Percentiles rank a stretch among this genome's conserved stretches.
Evolutionary conservation across 352 stramenopile genomes (phyloP).

Genomic region (Phytophthora pini): DNA sequence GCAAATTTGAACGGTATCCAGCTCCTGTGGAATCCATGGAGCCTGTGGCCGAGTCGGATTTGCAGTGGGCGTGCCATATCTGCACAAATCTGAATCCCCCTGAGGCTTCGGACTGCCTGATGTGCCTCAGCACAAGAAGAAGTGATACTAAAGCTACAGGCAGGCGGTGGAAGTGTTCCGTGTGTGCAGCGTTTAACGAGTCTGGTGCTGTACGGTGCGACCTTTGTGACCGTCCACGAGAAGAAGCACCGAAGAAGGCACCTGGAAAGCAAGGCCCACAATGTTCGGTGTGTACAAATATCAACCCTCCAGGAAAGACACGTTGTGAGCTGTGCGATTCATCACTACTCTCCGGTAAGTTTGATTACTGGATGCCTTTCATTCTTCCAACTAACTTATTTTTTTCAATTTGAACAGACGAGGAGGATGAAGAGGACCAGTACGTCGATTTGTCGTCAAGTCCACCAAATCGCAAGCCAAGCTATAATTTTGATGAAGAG

Average conservation of each 20-base stretch:
- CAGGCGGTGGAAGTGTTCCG: slow-evolving; percentile 29
- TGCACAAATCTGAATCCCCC: slow-evolving; percentile 37
- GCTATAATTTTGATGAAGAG: slow-evolving; percentile 23
- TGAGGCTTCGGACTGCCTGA: slow-evolving; percentile 23
- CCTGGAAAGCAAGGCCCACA: slow-evolving; percentile 26
- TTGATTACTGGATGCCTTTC: neutral
- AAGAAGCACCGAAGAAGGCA: slow-evolving; percentile 5
- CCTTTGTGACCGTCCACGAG: slow-evolving; percentile 22
- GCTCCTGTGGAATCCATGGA: neutral
- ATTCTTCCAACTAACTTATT: neutral
- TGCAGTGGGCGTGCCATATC: slow-evolving; percentile 38
- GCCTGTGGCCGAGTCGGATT: slow-evolving; percentile 1
- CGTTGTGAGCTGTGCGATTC: slow-evolving; percentile 68
- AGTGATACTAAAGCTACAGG: neutral
- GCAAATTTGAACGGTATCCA: slow-evolving; percentile 18
- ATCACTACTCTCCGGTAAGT: slow-evolving; percentile 22
- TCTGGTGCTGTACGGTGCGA: slow-evolving; percentile 28
- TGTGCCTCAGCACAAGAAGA: slow-evolving; percentile 24
- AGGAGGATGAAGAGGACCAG: slow-evolving; percentile 12
- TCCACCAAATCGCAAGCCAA: slow-evolving; percentile 13
- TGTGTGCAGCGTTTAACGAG: slow-evolving; percentile 33
- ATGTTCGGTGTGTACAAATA: slow-evolving; percentile 67
- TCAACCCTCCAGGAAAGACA: slow-evolving; percentile 42
- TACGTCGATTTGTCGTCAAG: slow-evolving; percentile 52
- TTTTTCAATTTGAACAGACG: slow-evolving; percentile 15